These are phyloP conservation scores for Veloboletus limbatus DNA, from an alignment of 1,284 basidiomycete species.

Conservation along the genomic window DNA sequence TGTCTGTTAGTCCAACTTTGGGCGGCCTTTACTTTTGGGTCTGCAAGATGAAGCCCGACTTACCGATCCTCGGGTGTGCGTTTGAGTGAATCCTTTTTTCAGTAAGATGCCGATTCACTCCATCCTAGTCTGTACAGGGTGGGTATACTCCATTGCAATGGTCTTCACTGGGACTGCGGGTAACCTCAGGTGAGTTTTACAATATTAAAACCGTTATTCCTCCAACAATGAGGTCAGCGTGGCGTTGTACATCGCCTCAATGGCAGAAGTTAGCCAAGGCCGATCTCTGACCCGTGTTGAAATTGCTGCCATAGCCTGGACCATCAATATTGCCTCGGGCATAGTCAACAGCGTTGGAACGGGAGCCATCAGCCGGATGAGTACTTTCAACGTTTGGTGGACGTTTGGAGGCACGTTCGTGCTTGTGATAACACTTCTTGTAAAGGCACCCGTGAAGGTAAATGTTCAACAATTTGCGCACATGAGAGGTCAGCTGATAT, in stretches of 20 bases:
- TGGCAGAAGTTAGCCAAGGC: slow-evolving; percentile 49
- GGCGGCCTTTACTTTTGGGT: slow-evolving; percentile 64
- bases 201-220: neutral
- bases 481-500: neutral
- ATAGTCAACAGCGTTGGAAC: slow-evolving; percentile 56
- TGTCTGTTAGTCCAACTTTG: slow-evolving; percentile 45
- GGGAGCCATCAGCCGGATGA: slow-evolving; percentile 55
- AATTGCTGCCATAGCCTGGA: slow-evolving; percentile 56
- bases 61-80: slow-evolving; percentile 55
- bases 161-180: slow-evolving; percentile 60
- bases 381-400: slow-evolving; percentile 60
- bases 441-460: slow-evolving; percentile 55
- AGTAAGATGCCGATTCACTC: neutral
- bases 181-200: slow-evolving; percentile 45
- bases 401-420: slow-evolving; percentile 59
- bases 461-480: neutral
- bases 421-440: slow-evolving; percentile 52
- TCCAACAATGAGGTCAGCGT: slow-evolving; percentile 35
- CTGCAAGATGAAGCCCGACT: slow-evolving; percentile 59
- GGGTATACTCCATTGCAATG: slow-evolving; percentile 63
- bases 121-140: slow-evolving; percentile 48
- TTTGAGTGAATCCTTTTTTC: neutral
- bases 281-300: slow-evolving; percentile 48
- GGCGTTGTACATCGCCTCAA: slow-evolving; percentile 53
- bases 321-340: slow-evolving; percentile 53